phyloP scores from a whole-genome alignment of 345 rosid species.

The Murraya koenigii region DNA sequence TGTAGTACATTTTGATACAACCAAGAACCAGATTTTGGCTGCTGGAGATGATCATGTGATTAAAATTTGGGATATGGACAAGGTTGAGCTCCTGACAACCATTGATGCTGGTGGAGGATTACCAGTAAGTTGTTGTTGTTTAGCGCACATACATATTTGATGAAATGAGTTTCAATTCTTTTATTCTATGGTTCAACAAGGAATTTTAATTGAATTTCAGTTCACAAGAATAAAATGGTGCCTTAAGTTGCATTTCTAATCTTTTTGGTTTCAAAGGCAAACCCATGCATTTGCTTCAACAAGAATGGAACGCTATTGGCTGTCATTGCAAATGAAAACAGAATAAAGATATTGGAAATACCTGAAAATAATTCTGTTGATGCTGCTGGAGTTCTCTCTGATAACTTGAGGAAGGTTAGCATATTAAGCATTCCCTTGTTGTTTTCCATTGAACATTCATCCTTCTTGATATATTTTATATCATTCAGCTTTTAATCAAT shows the following conservation, averaged over 20 bases:
- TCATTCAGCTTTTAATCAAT: conserved; percentile 15
- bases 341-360: conserved; percentile 36
- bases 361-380: conserved; percentile 13
- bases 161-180: background rate
- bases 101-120: conserved; percentile 36
- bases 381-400: conserved; percentile 20
- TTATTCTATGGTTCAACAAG: background rate
- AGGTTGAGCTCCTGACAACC: conserved; percentile 29
- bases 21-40: conserved; percentile 32
- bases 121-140: conserved; percentile 34
- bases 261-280: conserved; percentile 27
- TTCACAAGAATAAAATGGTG: background rate
- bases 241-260: background rate
- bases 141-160: background rate
- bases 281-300: conserved; percentile 43
- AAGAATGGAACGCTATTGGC: conserved; percentile 44
- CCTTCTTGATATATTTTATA: conserved; percentile 5
- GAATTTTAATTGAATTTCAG: background rate
- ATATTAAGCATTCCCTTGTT: conserved; percentile 3
- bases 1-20: conserved; percentile 27
- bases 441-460: conserved; percentile 1
- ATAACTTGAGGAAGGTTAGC: conserved; percentile 34
- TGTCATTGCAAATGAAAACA: conserved; percentile 37
- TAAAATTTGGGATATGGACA: conserved; percentile 39
- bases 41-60: conserved; percentile 39